Evolutionary conservation across 371 early-diverging fungal genomes (phyloP), one percentile per base, ranked within the genome.

Genomic region (Parasitella parasitica): DNA sequence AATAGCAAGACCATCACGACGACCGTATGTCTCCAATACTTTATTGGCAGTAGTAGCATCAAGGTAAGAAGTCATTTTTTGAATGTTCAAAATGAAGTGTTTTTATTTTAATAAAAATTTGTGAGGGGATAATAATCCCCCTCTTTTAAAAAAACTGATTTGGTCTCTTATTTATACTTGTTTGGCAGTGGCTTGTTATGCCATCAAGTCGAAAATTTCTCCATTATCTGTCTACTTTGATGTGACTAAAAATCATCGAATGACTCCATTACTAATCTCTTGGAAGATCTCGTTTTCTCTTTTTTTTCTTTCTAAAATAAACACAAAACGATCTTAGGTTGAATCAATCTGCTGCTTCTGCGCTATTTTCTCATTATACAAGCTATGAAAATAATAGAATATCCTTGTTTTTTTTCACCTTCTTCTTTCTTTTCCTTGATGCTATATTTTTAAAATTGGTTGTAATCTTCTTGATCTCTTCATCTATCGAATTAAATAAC

Each of bases 1-100:
- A 39, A 83, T 90, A n/a, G 89, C 77, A 57, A 94, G 80, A 49
- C 95, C 95, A 82, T 94, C 94, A n/a, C n/a, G n/a, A n/a, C n/a
- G n/a, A n/a, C n/a, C n/a, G n/a, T n/a, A n/a, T n/a, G n/a, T n/a
- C 26, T 72, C 20, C 54, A 67, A 61, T 3, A 57, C 58, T 15
- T 52, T 18, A 52, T 67, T 67, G 22, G 67, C 63, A 62, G 62
- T 62, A 34, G 67, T 46, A 48, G 22, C 22, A 48, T 67, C 59
- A 62, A 67, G 67, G 48, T 46, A 66, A 37, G 59, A 49, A 61
- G 67, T 52, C 67, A 67, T 67, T 51, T 20, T 61, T 34, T 57
- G 15, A 28, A 20, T 22, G 30, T 38, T 32, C 6, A 22, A 32
- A 36, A 46, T n/a, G n/a, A n/a, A 32, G 46, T 32, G 27, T 22